Base-by-base conservation (phyloP, 768 basidiomycete species). In the Myochromella boudieri region DNA sequence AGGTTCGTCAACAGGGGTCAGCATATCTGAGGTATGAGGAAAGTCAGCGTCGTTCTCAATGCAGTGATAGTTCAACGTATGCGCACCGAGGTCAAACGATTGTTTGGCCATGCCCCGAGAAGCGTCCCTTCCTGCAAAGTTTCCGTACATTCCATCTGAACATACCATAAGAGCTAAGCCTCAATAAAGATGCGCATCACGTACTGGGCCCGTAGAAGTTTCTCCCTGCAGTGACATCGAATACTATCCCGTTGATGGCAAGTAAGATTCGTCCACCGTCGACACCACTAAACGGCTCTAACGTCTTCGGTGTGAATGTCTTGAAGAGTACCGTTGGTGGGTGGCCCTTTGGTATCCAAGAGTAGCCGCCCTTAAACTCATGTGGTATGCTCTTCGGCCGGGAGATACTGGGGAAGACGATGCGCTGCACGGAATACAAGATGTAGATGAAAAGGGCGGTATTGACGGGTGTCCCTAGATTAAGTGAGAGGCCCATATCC, bases 41-140 rank as follows among this genome's bases (percentile, higher is more conserved):
- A 15, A 25, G 37, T n/a, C n/a, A 36, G 15, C 15, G 12, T 49
- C 15, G 18, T 31, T 5, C 24, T 15, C 3, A 3, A 4, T 21
- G 37, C 17, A 24, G 6, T 22, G 3, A 20, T 18, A 17, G 11
- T 18, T 40, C 22, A 17, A 25, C n/a, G 11, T 20, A 17, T 2
- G 60, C 86, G 42, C 59, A 91, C 94, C 91, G n/a, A 72, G 24
- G 56, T 95, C 95, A 55, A 97, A 97, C 2, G 93, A 95, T 68
- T 97, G 95, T 68, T 95, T 97, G 6, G 95, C 95, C 90, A 98
- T 95, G 4, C 95, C 95, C 28, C 95, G 74, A 12, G 91, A 95
- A 1, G 95, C 95, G 68, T 99, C 95, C 39, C 95, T 70, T 4
- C 95, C 97, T 2, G 97, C 95, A 72, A 99, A 98, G 67, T 95